Base-by-base conservation (phyloP, 192 early-diverging fungal species). In the Entophlyctis luteolus region DNA sequence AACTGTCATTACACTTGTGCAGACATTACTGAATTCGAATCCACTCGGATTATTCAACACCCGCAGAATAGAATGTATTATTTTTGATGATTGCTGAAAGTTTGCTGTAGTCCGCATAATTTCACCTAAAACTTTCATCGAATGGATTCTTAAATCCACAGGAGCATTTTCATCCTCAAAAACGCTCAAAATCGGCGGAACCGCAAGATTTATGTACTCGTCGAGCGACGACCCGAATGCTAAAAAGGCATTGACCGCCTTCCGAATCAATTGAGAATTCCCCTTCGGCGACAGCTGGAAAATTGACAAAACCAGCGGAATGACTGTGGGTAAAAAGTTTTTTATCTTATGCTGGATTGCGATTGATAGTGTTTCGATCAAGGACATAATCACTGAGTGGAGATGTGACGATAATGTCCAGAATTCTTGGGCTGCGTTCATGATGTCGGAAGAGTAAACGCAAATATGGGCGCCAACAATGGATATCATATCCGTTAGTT, bases 311-410 rank as follows among this genome's bases (percentile, higher is more conserved):
- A 63, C 29, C 14, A 5, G 16, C 4, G 48, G 48, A 10, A 66
- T 22, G n/a, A 66, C 10, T 22, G 20, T 16, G 22, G 63, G 49
- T 12, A 66, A 38, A 38, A 36, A 38, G n/a, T 74, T 76, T 32
- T 87, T 88, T 67, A 94, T 84, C 50, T 93, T 88, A 4, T 87
- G 86, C 60, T 89, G 87, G 10, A 93, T 74, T 0, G 90, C 87
- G 35, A 78, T 75, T 3, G 87, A 85, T 54, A 95, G 84, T 10
- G 86, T 78, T 62, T 95, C 93, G 10, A 93, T 74, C 45, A 95
- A 65, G 4, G 84, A 74, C 33, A 94, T 82, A 34, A 91, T 86
- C 22, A 86, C 87, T 3, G 80, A 81, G 59, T 90, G 88, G n/a
- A 90, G 77, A 29, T 75, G 80, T 14, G 79, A 76, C 5, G 58